A percentile compares a stretch with the other conserved stretches of the same genome.
These are phyloP conservation scores for Boletus coccyginus DNA, from an alignment of 768 basidiomycete genomes.

Conservation along the genomic window DNA sequence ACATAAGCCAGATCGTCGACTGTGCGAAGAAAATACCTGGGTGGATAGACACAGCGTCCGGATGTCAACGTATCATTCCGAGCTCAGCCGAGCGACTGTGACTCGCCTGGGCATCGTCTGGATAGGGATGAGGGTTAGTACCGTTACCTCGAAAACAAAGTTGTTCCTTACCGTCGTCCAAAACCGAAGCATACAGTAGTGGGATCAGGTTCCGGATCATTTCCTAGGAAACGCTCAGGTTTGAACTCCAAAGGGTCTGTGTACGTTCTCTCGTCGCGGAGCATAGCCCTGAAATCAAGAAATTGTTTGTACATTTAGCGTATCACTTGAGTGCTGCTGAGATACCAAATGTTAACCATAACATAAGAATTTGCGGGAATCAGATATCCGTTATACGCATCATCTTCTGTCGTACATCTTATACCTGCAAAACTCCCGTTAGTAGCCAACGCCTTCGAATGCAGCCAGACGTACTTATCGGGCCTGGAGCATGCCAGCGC, in stretches of 20 bases:
- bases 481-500: conserved; percentile 19
- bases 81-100: background rate
- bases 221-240: conserved; percentile 18
- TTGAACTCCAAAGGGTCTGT: conserved; percentile 17
- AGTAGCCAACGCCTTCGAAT: background rate
- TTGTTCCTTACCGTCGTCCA: conserved; percentile 5
- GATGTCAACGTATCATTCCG: no score
- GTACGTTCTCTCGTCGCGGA: conserved; percentile 17
- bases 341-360: conserved; percentile 19
- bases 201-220: conserved; percentile 11
- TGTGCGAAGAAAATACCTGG: conserved; percentile 25
- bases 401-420: conserved; percentile 7
- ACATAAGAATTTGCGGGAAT: conserved; percentile 19
- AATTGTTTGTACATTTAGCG: background rate
- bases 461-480: background rate
- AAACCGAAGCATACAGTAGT: conserved; percentile 11
- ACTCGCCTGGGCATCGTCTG: conserved; percentile 10
- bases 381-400: conserved; percentile 18
- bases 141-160: no score
- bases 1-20: conserved; percentile 20
- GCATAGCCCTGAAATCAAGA: conserved; percentile 11
- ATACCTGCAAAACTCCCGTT: background rate
- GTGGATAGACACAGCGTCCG: background rate
- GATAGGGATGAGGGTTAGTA: background rate
- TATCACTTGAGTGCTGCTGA: background rate